These are phyloP conservation scores for Sclerotinia spermophila DNA, from an alignment of 2,329 filamentous ascomycete genomes.

Conservation along the genomic window DNA sequence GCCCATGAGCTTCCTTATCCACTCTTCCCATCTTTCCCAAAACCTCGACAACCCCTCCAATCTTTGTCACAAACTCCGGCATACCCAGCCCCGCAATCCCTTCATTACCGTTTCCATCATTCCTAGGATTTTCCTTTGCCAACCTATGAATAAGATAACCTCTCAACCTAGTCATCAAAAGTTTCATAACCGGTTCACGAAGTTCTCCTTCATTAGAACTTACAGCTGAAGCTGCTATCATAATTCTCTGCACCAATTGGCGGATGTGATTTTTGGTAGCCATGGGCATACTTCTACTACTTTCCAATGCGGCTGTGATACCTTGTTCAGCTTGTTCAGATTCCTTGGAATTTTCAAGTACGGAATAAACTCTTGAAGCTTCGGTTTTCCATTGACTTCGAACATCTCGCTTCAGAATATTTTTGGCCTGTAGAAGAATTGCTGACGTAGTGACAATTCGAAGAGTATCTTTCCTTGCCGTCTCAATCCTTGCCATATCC, in stretches of 20 bases:
- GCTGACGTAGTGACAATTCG: conserved; percentile 70
- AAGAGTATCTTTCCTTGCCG: conserved; percentile 54
- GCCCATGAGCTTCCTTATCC: conserved; percentile 63
- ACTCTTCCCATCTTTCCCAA: conserved; percentile 62
- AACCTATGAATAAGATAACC: conserved; percentile 63
- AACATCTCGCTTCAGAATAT: conserved; percentile 76
- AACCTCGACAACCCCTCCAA: conserved; percentile 66
- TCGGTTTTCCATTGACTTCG: conserved; percentile 74
- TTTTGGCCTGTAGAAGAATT: conserved; percentile 76
- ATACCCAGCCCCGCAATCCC: conserved; percentile 67
- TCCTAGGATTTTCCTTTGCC: conserved; percentile 57
- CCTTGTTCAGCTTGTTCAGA: conserved; percentile 52
- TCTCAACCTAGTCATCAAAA: conserved; percentile 65
- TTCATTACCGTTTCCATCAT: conserved; percentile 54
- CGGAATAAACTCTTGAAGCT: conserved; percentile 64
- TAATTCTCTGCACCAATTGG: conserved; percentile 55
- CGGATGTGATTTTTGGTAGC: conserved; percentile 57
- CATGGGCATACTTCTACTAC: conserved; percentile 60
- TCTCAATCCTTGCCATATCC: conserved; percentile 60
- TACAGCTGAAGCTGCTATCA: conserved; percentile 35
- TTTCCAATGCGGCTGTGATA: conserved; percentile 59
- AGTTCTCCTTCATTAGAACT: conserved; percentile 35
- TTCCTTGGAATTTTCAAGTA: conserved; percentile 56
- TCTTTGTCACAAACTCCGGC: conserved; percentile 67
- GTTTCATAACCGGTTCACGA: conserved; percentile 56